A percentile compares a stretch with the other conserved stretches of the same genome.
phyloP scores from a whole-genome alignment of 805 yeast species.

The Suhomyces sp. region DNA sequence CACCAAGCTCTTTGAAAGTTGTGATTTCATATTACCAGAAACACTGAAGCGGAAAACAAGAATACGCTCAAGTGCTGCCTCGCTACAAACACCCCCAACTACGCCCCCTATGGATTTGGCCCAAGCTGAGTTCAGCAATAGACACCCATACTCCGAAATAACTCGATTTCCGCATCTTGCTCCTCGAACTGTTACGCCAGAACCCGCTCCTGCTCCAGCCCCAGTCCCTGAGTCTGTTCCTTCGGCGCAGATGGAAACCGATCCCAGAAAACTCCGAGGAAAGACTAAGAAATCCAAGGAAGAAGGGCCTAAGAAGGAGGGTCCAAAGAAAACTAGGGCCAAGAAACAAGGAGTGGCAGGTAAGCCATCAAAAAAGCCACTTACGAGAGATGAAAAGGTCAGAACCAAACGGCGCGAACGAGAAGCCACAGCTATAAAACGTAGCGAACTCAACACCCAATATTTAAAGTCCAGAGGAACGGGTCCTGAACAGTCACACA shows the following conservation, averaged over 20 bases:
- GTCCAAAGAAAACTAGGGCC: not conserved
- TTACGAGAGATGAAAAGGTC: not conserved
- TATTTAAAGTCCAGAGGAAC: not conserved
- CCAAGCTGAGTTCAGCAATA: not conserved
- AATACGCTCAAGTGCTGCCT: not conserved
- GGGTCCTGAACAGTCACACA: not conserved
- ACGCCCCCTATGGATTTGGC: not conserved
- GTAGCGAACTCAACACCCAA: not conserved
- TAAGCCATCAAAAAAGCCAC: not conserved
- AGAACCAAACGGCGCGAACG: not conserved
- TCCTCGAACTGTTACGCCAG: not conserved
- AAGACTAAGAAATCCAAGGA: not conserved
- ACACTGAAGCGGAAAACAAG: not conserved
- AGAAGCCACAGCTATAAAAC: not conserved
- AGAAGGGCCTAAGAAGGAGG: not conserved
- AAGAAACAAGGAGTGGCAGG: not conserved
- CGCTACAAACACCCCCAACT: not conserved
- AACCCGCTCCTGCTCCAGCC: not conserved
- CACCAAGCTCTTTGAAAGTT: not conserved
- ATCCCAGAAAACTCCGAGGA: not conserved
- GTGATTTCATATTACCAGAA: not conserved
- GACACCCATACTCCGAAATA: not conserved
- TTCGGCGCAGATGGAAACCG: not conserved
- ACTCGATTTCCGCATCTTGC: not conserved
- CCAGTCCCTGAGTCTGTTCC: not conserved